A percentile compares a stretch with the other conserved stretches of the same genome.
These are phyloP conservation scores for Phialophora verrucosa DNA, from an alignment of 2,329 filamentous ascomycete species.

Conservation along the genomic window DNA sequence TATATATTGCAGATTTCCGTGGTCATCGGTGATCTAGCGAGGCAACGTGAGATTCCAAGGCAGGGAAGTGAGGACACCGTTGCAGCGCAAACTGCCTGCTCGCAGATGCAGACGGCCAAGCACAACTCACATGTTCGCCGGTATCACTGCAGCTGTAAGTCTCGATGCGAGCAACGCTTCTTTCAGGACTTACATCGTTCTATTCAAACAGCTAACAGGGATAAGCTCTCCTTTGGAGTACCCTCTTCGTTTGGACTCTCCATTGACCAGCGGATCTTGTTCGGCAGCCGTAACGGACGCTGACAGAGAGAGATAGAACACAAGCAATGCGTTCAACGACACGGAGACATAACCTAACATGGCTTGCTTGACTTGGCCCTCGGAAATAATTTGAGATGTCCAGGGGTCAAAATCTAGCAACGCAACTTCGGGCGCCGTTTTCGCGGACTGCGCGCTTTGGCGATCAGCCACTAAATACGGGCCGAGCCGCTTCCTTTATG, in stretches of 20 bases:
- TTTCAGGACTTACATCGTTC: conserved; percentile 66
- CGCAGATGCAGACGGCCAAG: neutral
- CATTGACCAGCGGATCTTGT: conserved; percentile 20
- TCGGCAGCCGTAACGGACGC: conserved; percentile 33
- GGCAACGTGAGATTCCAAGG: conserved; percentile 17
- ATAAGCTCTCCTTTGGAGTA: conserved; percentile 66
- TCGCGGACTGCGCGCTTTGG: neutral
- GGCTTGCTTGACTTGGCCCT: conserved; percentile 1
- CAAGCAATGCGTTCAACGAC: conserved; percentile 28
- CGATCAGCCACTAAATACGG: conserved; percentile 22
- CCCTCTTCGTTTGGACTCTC: conserved; percentile 35
- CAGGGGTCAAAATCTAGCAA: conserved; percentile 1
- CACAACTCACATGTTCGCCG: conserved; percentile 70
- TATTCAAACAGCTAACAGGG: conserved; percentile 74
- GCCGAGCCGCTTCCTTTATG: conserved; percentile 4
- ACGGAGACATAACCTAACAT: conserved; percentile 30
- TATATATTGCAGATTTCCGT: conserved; percentile 86
- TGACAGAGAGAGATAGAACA: conserved; percentile 37
- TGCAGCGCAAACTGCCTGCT: neutral
- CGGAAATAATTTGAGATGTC: neutral
- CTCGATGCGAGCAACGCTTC: neutral
- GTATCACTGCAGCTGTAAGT: conserved; percentile 67
- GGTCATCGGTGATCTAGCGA: conserved; percentile 71
- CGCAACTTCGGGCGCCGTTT: conserved; percentile 6
- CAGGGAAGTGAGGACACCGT: conserved; percentile 14